Conservation (phyloP, 208 protist species). For the Leishmania braziliensis region DNA sequence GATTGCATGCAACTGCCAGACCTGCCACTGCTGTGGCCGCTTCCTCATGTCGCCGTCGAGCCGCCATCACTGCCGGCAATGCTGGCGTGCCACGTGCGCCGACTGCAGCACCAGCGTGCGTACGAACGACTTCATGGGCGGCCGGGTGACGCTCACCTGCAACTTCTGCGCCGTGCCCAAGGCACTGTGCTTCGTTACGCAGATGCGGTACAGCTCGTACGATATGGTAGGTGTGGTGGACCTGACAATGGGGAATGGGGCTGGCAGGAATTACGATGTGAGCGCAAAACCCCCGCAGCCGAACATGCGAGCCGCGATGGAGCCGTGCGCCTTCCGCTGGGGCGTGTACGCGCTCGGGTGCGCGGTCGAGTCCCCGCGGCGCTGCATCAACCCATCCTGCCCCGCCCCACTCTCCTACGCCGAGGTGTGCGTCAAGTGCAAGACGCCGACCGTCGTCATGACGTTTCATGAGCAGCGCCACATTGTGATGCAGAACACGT, state of each 20-base stretch:
- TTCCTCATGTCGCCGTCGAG: conserved; percentile 37
- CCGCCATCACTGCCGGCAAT: conserved; percentile 46
- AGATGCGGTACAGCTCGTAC: conserved; percentile 22
- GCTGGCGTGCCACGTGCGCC: conserved; percentile 43
- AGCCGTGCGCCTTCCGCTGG: conserved; percentile 31
- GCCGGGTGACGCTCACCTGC: conserved; percentile 29
- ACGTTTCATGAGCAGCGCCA: conserved; percentile 24
- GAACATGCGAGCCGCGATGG: background rate
- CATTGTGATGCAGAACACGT: background rate
- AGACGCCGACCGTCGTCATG: conserved; percentile 34
- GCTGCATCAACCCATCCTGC: conserved; percentile 49
- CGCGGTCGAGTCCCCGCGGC: conserved; percentile 36
- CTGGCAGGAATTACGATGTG: background rate
- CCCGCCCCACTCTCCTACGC: conserved; percentile 23
- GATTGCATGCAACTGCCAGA: conserved; percentile 43
- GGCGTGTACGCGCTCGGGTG: conserved; percentile 37
- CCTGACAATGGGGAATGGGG: background rate
- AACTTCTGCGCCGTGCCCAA: conserved; percentile 34
- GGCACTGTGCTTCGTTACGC: conserved; percentile 24
- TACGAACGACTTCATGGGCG: conserved; percentile 30
- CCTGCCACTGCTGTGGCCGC: conserved; percentile 30
- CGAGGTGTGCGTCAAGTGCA: conserved; percentile 32
- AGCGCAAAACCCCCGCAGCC: background rate
- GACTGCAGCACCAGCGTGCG: conserved; percentile 27
- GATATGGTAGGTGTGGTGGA: background rate